Evolutionary conservation across 169 alveolate species (phyloP).

Genomic region (Eimeria sp.): DNA sequence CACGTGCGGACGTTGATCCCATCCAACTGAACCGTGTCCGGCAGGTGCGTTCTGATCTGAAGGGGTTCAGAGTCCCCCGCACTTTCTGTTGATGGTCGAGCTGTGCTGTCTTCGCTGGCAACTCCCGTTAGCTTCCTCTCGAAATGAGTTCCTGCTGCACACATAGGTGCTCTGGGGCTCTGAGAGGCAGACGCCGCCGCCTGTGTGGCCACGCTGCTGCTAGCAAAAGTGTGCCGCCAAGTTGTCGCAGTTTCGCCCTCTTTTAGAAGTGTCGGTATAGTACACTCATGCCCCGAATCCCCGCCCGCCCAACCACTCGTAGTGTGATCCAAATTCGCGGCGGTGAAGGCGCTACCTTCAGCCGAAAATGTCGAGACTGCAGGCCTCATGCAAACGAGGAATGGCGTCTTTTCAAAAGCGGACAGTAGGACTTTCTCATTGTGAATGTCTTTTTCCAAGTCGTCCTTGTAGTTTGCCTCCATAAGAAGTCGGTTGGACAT

Average conservation of each 20-base stretch:
- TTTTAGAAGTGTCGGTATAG: background rate
- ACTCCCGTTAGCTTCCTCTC: slow-evolving; percentile 70
- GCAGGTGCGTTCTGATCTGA: slow-evolving; percentile 36
- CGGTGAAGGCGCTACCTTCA: slow-evolving; percentile 8
- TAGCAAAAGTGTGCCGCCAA: slow-evolving; percentile 37
- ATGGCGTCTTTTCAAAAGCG: slow-evolving; percentile 71
- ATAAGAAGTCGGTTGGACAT: slow-evolving; percentile 67
- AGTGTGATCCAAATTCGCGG: slow-evolving; percentile 11
- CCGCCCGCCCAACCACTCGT: slow-evolving; percentile 26
- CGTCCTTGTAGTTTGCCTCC: slow-evolving; percentile 78
- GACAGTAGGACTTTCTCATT: slow-evolving; percentile 57
- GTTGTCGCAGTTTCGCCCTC: slow-evolving; percentile 40
- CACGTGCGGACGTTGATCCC: slow-evolving; percentile 62
- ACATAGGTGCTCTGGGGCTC: slow-evolving; percentile 15
- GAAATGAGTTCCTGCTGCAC: slow-evolving; percentile 50
- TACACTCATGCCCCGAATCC: slow-evolving; percentile 19
- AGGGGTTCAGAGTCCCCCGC: slow-evolving; percentile 44
- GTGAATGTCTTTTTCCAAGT: slow-evolving; percentile 64
- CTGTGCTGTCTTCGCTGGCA: slow-evolving; percentile 73
- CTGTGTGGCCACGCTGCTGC: slow-evolving; percentile 40
- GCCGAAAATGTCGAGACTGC: slow-evolving; percentile 40
- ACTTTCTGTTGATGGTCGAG: slow-evolving; percentile 64
- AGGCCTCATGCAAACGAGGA: slow-evolving; percentile 62
- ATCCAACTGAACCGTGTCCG: background rate
- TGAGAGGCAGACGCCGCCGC: slow-evolving; percentile 55